A percentile compares a stretch with the other conserved stretches of the same genome.
Evolutionary conservation across 2,329 filamentous ascomycete genomes (phyloP).

Genomic region (Pseudopyricularia cyperi): DNA sequence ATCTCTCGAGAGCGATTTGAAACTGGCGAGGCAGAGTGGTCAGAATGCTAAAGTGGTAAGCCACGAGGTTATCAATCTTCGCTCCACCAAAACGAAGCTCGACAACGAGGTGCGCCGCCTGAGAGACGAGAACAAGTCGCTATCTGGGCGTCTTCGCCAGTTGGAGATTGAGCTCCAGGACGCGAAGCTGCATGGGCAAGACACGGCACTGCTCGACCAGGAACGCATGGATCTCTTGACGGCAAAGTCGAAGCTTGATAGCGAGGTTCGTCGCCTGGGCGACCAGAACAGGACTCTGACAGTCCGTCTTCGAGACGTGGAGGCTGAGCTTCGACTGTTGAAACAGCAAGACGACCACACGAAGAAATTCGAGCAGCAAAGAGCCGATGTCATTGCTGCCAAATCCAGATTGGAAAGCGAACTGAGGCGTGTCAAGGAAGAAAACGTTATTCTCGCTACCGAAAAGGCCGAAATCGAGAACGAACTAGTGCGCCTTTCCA

Average conservation of each 20-base stretch:
- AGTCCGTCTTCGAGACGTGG: constrained; percentile 32
- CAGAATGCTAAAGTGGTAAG: constrained; percentile 49
- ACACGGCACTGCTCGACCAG: constrained; percentile 49
- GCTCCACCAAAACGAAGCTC: constrained; percentile 23
- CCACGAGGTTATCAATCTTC: constrained; percentile 55
- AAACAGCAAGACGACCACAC: constrained; percentile 44
- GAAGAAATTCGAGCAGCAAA: constrained; percentile 53
- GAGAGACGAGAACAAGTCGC: constrained; percentile 2
- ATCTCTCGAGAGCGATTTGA: constrained; percentile 49
- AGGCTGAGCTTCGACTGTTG: constrained; percentile 43
- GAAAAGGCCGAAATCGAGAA: constrained; percentile 55
- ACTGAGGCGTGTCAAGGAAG: constrained; percentile 49
- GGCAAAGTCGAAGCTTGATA: constrained; percentile 53
- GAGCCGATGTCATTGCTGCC: constrained; percentile 52
- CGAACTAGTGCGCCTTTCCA: constrained; percentile 42
- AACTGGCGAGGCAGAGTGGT: constrained; percentile 38
- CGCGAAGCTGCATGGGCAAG: constrained; percentile 38
- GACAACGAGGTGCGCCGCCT: constrained; percentile 2
- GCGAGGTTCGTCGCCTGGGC: constrained; percentile 50
- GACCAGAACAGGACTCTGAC: constrained; percentile 48
- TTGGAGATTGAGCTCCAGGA: constrained; percentile 47
- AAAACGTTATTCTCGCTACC: constrained; percentile 43
- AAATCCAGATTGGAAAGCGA: constrained; percentile 57
- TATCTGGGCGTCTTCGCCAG: constrained; percentile 27
- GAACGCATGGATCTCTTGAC: constrained; percentile 59